Conservation (phyloP, 1,284 basidiomycete species). For the Microbotryum scabiosae region DNA sequence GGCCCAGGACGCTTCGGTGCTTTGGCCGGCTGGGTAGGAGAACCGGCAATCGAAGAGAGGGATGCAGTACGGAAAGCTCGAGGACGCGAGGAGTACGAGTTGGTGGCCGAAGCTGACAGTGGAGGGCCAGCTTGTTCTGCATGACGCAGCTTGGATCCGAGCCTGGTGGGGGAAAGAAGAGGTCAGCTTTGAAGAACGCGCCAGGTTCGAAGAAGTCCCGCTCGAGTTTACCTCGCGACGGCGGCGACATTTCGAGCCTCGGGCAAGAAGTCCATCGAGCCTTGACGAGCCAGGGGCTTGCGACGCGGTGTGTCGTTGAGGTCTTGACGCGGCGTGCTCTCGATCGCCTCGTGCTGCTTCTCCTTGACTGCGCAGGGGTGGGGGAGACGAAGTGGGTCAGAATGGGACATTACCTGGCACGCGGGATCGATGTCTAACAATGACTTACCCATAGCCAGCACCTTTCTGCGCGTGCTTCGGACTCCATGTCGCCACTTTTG, state of each 20-base stretch:
- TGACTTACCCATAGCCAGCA: slow-evolving; percentile 18
- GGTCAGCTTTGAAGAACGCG: not conserved
- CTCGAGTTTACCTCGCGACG: slow-evolving; percentile 19
- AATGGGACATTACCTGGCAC: not conserved
- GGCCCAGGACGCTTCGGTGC: not conserved
- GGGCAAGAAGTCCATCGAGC: slow-evolving; percentile 28
- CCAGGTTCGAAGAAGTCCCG: not conserved
- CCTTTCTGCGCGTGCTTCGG: slow-evolving; percentile 18
- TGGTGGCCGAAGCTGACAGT: not conserved
- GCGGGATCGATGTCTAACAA: not conserved
- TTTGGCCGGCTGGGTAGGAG: slow-evolving; percentile 21
- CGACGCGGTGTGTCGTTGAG: slow-evolving; percentile 20
- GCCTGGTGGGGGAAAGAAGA: slow-evolving; percentile 1
- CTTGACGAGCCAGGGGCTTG: slow-evolving; percentile 14
- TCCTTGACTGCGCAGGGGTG: slow-evolving; percentile 11
- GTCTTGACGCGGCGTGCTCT: slow-evolving; percentile 24
- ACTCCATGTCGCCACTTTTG: slow-evolving; percentile 17
- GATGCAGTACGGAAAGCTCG: slow-evolving; percentile 22
- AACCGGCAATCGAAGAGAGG: slow-evolving; percentile 26
- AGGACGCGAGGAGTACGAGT: slow-evolving; percentile 2
- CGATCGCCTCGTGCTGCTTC: slow-evolving; percentile 1
- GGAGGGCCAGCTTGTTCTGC: not conserved
- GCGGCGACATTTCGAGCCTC: slow-evolving; percentile 8
- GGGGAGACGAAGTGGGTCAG: not conserved
- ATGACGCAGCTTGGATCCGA: slow-evolving; percentile 25